Conservation (phyloP, 108 stramenopile genomes). For the Pseudonitzschia delicatissima region DNA sequence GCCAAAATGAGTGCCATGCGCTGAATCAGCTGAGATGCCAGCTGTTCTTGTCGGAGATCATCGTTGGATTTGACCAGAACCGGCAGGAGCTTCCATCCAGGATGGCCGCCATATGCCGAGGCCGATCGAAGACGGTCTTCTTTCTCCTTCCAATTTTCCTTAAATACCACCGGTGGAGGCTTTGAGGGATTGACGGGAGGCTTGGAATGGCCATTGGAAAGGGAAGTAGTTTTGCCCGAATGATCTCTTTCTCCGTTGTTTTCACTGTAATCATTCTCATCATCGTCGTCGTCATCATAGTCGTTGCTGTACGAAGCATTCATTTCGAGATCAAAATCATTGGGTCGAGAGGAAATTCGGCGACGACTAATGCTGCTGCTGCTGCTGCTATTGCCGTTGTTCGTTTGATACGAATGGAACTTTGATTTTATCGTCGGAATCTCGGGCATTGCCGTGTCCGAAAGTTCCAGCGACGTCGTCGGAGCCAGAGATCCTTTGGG, state of each 20-base stretch:
- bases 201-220: too few species aligned
- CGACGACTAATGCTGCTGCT: neutral
- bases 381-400: neutral
- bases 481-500: neutral
- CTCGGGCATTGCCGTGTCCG: neutral
- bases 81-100: conserved; percentile 90
- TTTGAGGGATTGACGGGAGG: conserved; percentile 15
- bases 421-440: too few species aligned
- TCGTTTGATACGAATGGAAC: conserved; percentile 3
- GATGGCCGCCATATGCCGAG: conserved; percentile 79
- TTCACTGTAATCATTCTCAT: neutral
- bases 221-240: neutral
- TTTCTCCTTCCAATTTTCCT: conserved; percentile 91
- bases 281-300: neutral
- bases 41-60: conserved; percentile 96
- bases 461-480: neutral
- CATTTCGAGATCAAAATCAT: neutral
- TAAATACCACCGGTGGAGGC: conserved; percentile 86
- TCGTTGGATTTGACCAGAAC: conserved; percentile 97
- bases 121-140: conserved; percentile 78
- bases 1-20: conserved; percentile 85
- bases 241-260: conserved; percentile 19
- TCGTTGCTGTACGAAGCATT: neutral
- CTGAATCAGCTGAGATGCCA: conserved; percentile 90
- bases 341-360: neutral